A percentile compares a stretch with the other conserved stretches of the same genome.
These are phyloP conservation scores for Trypanosoma brucei DNA, from an alignment of 208 protist species.

Conservation along the genomic window DNA sequence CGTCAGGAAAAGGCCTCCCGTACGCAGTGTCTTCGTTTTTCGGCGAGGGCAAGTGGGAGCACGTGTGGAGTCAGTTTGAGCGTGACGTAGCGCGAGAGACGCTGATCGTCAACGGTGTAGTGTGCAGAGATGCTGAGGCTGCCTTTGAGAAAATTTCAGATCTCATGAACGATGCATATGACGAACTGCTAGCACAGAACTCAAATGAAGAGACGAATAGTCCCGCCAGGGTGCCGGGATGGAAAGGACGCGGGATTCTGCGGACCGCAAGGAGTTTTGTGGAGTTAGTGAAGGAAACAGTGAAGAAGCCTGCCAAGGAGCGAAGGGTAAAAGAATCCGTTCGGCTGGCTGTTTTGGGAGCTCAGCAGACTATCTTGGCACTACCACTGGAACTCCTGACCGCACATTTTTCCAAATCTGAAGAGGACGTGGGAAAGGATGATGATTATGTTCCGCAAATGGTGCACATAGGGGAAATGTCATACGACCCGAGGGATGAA, in stretches of 20 bases:
- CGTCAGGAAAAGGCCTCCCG: neutral
- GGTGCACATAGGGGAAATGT: slow-evolving; percentile 19
- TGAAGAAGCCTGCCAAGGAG: too few relatives aligned
- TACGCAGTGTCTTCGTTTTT: slow-evolving; percentile 3
- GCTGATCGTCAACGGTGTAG: slow-evolving; percentile 11
- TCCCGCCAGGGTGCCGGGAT: neutral
- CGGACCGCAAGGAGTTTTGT: neutral
- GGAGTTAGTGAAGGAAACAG: slow-evolving; percentile 1
- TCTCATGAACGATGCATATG: slow-evolving; percentile 11
- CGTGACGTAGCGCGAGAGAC: slow-evolving; percentile 20
- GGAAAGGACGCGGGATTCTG: neutral
- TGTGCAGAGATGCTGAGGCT: neutral
- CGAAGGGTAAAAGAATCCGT: slow-evolving; percentile 10
- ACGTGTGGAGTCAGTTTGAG: slow-evolving; percentile 25
- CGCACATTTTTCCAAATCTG: slow-evolving; percentile 16
- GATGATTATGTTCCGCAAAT: slow-evolving; percentile 1
- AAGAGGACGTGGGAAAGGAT: neutral
- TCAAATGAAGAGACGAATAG: neutral
- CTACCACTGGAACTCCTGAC: slow-evolving; percentile 24
- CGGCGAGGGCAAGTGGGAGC: slow-evolving; percentile 7
- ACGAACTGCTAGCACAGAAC: neutral
- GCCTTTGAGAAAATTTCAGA: slow-evolving; percentile 14
- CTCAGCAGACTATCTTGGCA: slow-evolving; percentile 24
- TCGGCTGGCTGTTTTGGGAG: slow-evolving; percentile 15
- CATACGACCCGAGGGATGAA: neutral